These are phyloP conservation scores for Podaxis rugospora DNA, from an alignment of 768 basidiomycete genomes.

Conservation along the genomic window DNA sequence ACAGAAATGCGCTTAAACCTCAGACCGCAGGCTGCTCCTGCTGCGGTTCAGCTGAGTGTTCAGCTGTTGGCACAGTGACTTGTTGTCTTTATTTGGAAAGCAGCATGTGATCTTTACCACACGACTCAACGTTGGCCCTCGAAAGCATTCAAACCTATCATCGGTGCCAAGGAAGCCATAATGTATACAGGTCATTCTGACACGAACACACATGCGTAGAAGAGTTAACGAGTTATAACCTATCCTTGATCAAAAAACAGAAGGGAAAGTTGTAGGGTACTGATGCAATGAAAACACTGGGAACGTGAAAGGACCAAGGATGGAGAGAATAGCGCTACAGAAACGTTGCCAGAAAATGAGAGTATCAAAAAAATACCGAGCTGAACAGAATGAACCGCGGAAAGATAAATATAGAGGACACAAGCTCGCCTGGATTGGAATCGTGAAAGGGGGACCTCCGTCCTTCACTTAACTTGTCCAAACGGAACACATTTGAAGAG, in stretches of 20 bases:
- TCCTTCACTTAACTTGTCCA: background rate
- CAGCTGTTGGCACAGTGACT: constrained; percentile 9
- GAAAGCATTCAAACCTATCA: background rate
- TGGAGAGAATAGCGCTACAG: constrained; percentile 5
- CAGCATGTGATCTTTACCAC: constrained; percentile 3
- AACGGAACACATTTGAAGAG: background rate
- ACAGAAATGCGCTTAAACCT: constrained; percentile 7
- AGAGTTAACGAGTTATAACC: background rate
- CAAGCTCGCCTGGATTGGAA: background rate
- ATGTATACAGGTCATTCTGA: background rate
- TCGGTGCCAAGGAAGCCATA: background rate
- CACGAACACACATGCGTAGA: background rate
- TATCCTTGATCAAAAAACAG: constrained; percentile 7
- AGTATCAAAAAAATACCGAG: background rate
- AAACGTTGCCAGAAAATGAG: background rate
- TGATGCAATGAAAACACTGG: constrained; percentile 2
- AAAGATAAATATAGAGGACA: background rate
- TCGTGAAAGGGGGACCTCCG: background rate
- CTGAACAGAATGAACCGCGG: background rate
- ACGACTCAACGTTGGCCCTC: background rate
- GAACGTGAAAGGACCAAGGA: background rate
- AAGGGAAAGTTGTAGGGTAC: constrained; percentile 1
- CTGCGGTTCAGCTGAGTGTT: constrained; percentile 4
- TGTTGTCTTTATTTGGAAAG: background rate
- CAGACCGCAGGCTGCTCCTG: background rate